These are phyloP conservation scores for Sphaerulina vaccinii DNA, from an alignment of 2,329 filamentous ascomycete genomes.

Conservation along the genomic window DNA sequence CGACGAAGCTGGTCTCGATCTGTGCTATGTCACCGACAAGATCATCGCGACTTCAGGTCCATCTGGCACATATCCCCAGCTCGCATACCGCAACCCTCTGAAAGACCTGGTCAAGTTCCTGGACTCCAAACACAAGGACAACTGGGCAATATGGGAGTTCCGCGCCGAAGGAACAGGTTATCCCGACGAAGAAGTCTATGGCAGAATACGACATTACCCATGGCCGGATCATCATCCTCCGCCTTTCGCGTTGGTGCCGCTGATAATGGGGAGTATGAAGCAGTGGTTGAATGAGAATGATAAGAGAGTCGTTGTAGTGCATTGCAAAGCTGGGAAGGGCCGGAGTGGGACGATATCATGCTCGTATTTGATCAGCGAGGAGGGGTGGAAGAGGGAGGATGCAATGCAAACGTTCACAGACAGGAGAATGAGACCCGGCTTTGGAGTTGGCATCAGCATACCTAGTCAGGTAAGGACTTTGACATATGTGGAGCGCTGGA, in stretches of 20 bases:
- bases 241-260: conserved; percentile 82
- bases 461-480: conserved; percentile 89
- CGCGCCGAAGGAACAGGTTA: conserved; percentile 95
- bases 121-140: conserved; percentile 73
- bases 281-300: conserved; percentile 68
- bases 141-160: conserved; percentile 98
- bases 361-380: conserved; percentile 86
- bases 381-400: conserved; percentile 65
- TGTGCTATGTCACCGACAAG: conserved; percentile 91
- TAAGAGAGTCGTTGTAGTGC: conserved; percentile 77
- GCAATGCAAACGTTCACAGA: conserved; percentile 71
- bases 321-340: conserved; percentile 97
- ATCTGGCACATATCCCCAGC: conserved; percentile 81
- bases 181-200: conserved; percentile 83
- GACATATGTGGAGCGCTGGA: conserved; percentile 85
- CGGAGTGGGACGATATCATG: conserved; percentile 84
- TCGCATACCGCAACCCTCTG: conserved; percentile 90
- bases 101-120: conserved; percentile 84
- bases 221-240: conserved; percentile 98
- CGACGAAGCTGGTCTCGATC: conserved; percentile 81
- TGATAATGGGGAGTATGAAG: conserved; percentile 88
- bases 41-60: conserved; percentile 81
- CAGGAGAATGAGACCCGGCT: conserved; percentile 82
- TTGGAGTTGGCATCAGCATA: conserved; percentile 87
- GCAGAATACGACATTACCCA: conserved; percentile 83